Evolutionary conservation across 31 red algal species (phyloP).

Genomic region (Porphyra umbilicalis): DNA sequence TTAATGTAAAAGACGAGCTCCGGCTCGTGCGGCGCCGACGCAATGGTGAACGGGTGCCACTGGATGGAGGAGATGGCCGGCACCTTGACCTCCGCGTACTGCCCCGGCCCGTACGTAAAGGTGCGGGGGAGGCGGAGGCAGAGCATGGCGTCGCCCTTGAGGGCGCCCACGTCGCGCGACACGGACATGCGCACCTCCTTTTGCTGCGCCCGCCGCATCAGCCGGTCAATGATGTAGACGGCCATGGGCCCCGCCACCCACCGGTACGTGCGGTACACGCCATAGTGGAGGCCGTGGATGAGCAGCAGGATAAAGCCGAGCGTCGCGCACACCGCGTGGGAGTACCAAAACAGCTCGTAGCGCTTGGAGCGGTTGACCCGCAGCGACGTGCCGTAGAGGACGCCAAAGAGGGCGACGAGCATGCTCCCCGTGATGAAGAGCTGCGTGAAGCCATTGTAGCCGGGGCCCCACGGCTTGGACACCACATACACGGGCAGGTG

Average conservation of each 20-base stretch:
- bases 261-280: neutral
- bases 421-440: neutral
- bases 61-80: conserved; percentile 3
- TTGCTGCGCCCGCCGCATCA: conserved; percentile 22
- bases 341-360: conserved; percentile 64
- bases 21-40: neutral
- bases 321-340: conserved; percentile 36
- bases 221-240: conserved; percentile 9
- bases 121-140: neutral
- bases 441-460: neutral
- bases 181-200: conserved; percentile 29
- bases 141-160: neutral
- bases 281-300: conserved; percentile 53
- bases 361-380: conserved; percentile 15
- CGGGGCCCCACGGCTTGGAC: neutral
- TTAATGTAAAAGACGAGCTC: conserved; percentile 14
- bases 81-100: conserved; percentile 9
- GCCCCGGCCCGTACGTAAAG: conserved; percentile 3
- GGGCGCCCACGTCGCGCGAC: neutral
- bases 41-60: conserved; percentile 11
- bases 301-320: conserved; percentile 46
- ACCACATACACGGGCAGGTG: conserved; percentile 1
- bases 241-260: conserved; percentile 1
- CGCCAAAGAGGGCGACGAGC: neutral
- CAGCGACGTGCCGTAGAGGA: conserved; percentile 17